Evolutionary conservation across 2,329 filamentous ascomycete genomes (phyloP).

Genomic region (Xylariomycetidae sp.): DNA sequence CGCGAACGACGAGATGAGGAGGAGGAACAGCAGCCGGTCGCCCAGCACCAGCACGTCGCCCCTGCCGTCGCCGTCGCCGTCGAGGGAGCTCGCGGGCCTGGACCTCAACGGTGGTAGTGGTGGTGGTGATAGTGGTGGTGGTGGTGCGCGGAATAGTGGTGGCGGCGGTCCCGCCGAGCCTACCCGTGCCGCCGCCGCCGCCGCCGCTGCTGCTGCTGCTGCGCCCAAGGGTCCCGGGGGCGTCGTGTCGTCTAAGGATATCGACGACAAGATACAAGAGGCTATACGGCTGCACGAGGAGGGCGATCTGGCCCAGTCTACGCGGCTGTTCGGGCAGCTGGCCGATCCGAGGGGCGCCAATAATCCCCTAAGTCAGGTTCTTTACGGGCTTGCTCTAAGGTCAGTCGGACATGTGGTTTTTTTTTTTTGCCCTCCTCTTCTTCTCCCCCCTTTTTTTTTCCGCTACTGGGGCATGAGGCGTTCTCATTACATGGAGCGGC

Average conservation of each 20-base stretch:
- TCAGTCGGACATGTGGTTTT: slow-evolving; percentile 37
- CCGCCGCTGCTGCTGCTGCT: no score
- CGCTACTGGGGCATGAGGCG: no score
- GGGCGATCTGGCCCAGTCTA: slow-evolving; percentile 74
- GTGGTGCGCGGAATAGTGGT: no score
- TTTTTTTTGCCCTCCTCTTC: slow-evolving; percentile 4
- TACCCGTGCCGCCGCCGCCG: no score
- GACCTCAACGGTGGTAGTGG: slow-evolving; percentile 18
- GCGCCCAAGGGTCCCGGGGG: slow-evolving; percentile 16
- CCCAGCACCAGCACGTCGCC: slow-evolving; percentile 14
- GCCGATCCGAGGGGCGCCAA: slow-evolving; percentile 82
- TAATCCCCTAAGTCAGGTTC: slow-evolving; percentile 89
- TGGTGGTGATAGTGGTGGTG: no score
- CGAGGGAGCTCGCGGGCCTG: slow-evolving; percentile 25
- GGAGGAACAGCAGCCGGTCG: slow-evolving; percentile 24
- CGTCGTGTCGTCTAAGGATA: slow-evolving; percentile 45
- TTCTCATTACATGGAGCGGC: no score
- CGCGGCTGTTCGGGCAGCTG: slow-evolving; percentile 76
- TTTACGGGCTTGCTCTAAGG: slow-evolving; percentile 89
- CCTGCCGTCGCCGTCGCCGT: slow-evolving; percentile 33
- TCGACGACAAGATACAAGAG: slow-evolving; percentile 77
- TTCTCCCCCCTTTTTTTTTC: slow-evolving; percentile 8
- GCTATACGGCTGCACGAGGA: slow-evolving; percentile 91
- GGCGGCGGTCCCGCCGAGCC: no score
- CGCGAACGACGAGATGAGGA: slow-evolving; percentile 47